phyloP scores from a whole-genome alignment of 2,329 filamentous ascomycete species.

The Raffaelea deltoideospora region DNA sequence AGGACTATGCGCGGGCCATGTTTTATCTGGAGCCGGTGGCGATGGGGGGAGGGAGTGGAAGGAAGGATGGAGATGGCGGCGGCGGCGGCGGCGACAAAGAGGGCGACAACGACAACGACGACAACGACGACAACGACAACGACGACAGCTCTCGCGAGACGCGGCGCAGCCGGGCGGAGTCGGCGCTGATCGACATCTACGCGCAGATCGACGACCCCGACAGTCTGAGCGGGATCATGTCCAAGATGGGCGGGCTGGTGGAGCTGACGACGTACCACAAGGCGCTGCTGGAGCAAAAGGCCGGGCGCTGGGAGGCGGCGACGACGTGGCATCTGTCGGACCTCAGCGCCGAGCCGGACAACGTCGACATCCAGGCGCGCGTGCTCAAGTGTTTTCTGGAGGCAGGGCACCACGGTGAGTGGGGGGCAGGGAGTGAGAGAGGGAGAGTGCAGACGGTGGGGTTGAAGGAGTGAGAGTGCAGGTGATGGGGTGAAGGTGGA shows the following conservation, averaged over 20 bases:
- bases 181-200: slow-evolving; percentile 82
- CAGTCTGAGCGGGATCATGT: slow-evolving; percentile 85
- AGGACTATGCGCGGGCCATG: slow-evolving; percentile 78
- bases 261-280: slow-evolving; percentile 79
- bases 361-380: slow-evolving; percentile 65
- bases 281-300: slow-evolving; percentile 81
- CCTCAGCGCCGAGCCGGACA: slow-evolving; percentile 61
- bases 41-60: neutral
- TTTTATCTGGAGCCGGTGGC: slow-evolving; percentile 85
- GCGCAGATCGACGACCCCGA: slow-evolving; percentile 96
- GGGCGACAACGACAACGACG: neutral
- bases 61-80: no score
- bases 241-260: slow-evolving; percentile 53
- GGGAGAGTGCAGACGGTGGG: no score
- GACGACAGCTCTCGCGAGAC: neutral
- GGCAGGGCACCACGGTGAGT: slow-evolving; percentile 79
- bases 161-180: slow-evolving; percentile 43
- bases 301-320: slow-evolving; percentile 82
- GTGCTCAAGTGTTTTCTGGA: slow-evolving; percentile 81
- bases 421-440: no score
- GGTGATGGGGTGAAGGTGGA: no score
- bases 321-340: slow-evolving; percentile 97
- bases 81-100: slow-evolving; percentile 23
- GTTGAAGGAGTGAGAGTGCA: no score
- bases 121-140: no score